Base-by-base conservation (phyloP, 1,139 yeast genomes). In the Meyerozyma sp. region DNA sequence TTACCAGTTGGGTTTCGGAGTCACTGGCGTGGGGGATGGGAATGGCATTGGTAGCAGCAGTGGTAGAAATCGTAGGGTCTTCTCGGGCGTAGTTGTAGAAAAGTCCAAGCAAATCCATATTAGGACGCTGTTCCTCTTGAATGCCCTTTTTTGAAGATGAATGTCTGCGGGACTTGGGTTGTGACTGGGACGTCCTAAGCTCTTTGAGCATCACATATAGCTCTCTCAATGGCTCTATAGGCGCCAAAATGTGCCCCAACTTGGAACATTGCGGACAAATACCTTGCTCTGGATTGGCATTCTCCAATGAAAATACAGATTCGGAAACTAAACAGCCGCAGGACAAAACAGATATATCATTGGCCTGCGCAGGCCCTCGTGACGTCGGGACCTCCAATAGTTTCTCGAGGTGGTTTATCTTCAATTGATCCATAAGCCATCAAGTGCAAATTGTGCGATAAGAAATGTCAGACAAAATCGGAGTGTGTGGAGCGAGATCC, bases 251-350 rank as follows among this genome's bases (percentile, higher is more conserved):
- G 2, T 51, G 44, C 0, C 65, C 58, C 2, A 49, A 51, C 0
- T 56, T 43, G 2, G 58, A 56, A 53, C 91, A 84, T 4, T 63
- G 57, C 2, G 84, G 84, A 52, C 91, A 84, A 2, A 47, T 47
- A 13, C 45, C 47, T 18, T 51, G 53, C 42, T 36, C 57, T 35
- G 52, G 45, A n/a, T 60, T 58, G 9, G 10, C 34, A 47, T 61
- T 27, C 7, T 39, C 36, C 4, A 45, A 42, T 14, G 34, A 29
- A 49, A 70, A 71, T 20, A 46, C 62, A 1, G 62, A 50, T 51
- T 82, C 84, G 1, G 91, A 81, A 0, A 82, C 70, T 9, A 85
- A 61, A 61, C 95, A 86, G 0, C 94, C 93, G 62, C 95, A 87
- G 0, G 81, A 63, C 16, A 85, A 63, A 18, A 82, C 73, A 1